These are phyloP conservation scores for Funneliformis geosporum DNA, from an alignment of 192 early-diverging fungal species.

Conservation along the genomic window DNA sequence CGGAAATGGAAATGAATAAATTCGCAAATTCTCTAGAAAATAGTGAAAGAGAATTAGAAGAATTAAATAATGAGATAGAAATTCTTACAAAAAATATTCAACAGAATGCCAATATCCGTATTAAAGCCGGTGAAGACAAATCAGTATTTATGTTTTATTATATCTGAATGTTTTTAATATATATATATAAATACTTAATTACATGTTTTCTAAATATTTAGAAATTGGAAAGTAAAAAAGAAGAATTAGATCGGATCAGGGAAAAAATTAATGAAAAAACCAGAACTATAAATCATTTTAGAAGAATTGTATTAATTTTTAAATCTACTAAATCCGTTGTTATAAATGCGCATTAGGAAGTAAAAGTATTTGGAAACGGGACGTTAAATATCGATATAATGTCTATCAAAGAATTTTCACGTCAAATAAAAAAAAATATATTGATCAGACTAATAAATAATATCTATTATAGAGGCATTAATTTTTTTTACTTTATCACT, in stretches of 20 bases:
- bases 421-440: no score
- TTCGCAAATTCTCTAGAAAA: conserved; percentile 63
- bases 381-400: no score
- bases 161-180: neutral
- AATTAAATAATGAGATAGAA: conserved; percentile 64
- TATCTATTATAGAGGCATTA: no score
- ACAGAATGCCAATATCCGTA: conserved; percentile 42
- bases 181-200: neutral
- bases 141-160: neutral
- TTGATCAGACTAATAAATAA: no score
- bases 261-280: conserved; percentile 66
- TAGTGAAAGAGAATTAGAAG: conserved; percentile 64
- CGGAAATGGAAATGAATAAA: conserved; percentile 76
- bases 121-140: no score
- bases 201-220: conserved; percentile 32
- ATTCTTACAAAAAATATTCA: conserved; percentile 63
- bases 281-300: conserved; percentile 64
- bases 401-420: no score
- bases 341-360: no score
- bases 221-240: conserved; percentile 68
- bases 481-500: no score
- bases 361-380: no score
- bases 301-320: no score
- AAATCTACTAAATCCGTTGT: no score
- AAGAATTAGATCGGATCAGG: conserved; percentile 66